Evolutionary conservation across 495 filamentous ascomycete genomes (phyloP).

Genomic region (Hypoxylon crocopeplum): DNA sequence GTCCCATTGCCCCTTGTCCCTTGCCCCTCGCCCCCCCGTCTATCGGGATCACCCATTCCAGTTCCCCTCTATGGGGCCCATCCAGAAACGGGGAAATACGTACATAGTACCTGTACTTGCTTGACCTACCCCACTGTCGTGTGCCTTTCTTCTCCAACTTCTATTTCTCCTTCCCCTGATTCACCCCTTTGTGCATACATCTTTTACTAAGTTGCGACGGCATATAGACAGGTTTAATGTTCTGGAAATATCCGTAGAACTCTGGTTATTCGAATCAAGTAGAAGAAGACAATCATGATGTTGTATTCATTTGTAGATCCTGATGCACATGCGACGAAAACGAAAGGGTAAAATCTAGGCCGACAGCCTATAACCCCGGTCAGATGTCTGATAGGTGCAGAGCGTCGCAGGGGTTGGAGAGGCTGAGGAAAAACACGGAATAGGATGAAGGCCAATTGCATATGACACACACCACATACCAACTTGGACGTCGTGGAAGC

Average conservation of each 20-base stretch:
- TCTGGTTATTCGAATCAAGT: conserved; percentile 1
- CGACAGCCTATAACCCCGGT: conserved; percentile 36
- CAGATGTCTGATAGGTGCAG: conserved; percentile 28
- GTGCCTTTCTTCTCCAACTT: conserved; percentile 31
- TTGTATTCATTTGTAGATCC: conserved; percentile 16
- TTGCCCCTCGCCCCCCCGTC: conserved; percentile 3
- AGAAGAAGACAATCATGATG: conserved; percentile 4
- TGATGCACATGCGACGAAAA: conserved; percentile 32
- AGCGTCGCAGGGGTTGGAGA: conserved; percentile 22
- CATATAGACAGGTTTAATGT: conserved; percentile 35
- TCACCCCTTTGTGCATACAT: conserved; percentile 12
- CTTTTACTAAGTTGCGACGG: conserved; percentile 7
- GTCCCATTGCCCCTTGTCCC: neutral
- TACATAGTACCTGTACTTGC: neutral
- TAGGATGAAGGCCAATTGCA: conserved; percentile 33
- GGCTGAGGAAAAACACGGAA: conserved; percentile 40
- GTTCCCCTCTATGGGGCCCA: conserved; percentile 8
- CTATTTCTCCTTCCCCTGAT: conserved; percentile 31
- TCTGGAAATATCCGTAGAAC: conserved; percentile 19
- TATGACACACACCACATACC: conserved; percentile 39
- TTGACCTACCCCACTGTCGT: conserved; percentile 14
- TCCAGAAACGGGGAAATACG: conserved; percentile 15
- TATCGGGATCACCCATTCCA: conserved; percentile 29
- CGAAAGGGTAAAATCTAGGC: conserved; percentile 36
- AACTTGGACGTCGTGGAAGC: conserved; percentile 11